phyloP scores from a whole-genome alignment of 192 early-diverging fungal genomes.

The Entomortierella lignicola region DNA sequence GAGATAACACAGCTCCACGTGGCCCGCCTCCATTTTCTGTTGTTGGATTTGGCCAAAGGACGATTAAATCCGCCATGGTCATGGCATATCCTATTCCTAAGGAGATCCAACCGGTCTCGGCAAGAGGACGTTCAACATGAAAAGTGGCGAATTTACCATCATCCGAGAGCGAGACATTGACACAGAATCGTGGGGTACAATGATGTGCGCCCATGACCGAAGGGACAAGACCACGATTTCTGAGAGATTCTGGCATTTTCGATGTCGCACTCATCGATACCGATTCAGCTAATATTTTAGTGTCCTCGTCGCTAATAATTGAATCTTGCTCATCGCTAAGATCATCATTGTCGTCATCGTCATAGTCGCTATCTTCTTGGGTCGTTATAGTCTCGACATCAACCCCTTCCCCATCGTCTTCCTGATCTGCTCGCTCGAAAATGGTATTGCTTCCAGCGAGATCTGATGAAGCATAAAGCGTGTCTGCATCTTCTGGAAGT shows the following conservation, averaged over 20 bases:
- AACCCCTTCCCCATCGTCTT: not conserved
- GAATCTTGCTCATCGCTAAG: not conserved
- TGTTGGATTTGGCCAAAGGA: slow-evolving; percentile 35
- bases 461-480: too few species aligned
- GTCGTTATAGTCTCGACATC: not conserved
- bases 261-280: not conserved
- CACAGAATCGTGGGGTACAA: slow-evolving; percentile 42
- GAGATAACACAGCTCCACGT: slow-evolving; percentile 37
- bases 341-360: too few species aligned
- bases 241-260: slow-evolving; percentile 12
- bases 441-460: too few species aligned
- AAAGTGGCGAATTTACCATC: slow-evolving; percentile 44
- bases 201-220: slow-evolving; percentile 33
- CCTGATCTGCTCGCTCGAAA: not conserved
- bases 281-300: not conserved
- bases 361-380: not conserved
- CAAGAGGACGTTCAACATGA: slow-evolving; percentile 32
- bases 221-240: slow-evolving; percentile 23
- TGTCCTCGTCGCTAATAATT: not conserved
- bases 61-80: slow-evolving; percentile 43
- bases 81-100: slow-evolving; percentile 50
- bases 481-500: not conserved
- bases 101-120: slow-evolving; percentile 38
- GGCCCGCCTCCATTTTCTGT: slow-evolving; percentile 8
- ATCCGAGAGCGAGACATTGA: slow-evolving; percentile 34